Base-by-base conservation (phyloP, 805 yeast species). In the Saturnispora serradocipensis region DNA sequence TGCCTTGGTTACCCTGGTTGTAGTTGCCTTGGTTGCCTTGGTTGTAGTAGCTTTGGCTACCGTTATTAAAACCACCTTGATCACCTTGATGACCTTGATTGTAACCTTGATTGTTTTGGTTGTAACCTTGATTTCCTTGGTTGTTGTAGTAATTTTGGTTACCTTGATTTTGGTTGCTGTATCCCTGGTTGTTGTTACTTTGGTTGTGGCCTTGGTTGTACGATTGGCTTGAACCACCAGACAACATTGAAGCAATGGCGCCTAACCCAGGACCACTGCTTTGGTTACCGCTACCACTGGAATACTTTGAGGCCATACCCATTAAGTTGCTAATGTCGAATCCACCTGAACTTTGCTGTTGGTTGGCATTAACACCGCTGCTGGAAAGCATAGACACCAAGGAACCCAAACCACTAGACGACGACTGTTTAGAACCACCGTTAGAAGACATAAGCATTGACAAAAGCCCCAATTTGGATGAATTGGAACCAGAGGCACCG, bases 391-490 rank as follows among this genome's bases (percentile, higher is more conserved):
- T 44, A 16, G 63, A 57, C 34, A 66, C 56, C 40, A 66, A 42
- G 6, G 66, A 59, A 9, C 60, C 57, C 40, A 63, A 63, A 4
- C 65, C 63, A 30, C 30, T 7, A 3, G 44, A 22, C 25, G 44
- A 22, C 25, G 44, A 40, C n/a, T 22, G 30, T 18, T 55, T 42
- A 18, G 55, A 52, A 25, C 59, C 54, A 20, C 44, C 16, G 13
- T 46, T 43, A 24, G 53, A 49, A 22, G 54, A 46, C 46, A 64
- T 38, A 13, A 66, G 57, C 22, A 60, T 30, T 27, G 63, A 54
- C 5, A 66, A 48, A 61, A 66, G 55, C 2, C 58, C 58, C 30
- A 66, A 54, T 51, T 66, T 58, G 6, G 59, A 51, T 24, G 64
- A 60, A 30, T 58, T 59, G 8, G 69, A 63, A 20, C 53, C 40